Conservation (phyloP, 2,329 filamentous ascomycete species). For the Trichoderma sp. region DNA sequence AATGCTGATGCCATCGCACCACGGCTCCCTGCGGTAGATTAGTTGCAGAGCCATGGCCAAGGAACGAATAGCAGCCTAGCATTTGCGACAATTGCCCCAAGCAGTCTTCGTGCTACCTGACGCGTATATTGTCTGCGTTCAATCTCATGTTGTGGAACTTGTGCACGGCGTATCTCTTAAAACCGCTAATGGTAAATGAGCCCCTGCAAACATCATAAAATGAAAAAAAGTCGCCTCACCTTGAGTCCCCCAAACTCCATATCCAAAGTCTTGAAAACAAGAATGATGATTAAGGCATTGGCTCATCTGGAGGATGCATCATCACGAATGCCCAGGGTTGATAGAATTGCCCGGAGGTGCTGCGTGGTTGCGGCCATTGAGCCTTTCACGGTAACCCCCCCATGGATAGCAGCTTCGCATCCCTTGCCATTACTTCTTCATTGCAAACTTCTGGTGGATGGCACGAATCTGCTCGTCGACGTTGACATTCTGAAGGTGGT, state of each 20-base stretch:
- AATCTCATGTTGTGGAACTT: background rate
- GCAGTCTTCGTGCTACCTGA: background rate
- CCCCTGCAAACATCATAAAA: conserved; percentile 2
- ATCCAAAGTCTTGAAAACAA: background rate
- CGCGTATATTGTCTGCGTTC: background rate
- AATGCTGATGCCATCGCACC: background rate
- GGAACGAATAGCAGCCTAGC: background rate
- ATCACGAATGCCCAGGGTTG: background rate
- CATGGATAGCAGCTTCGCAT: background rate
- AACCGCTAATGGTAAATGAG: conserved; percentile 17
- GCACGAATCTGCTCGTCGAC: conserved; percentile 80
- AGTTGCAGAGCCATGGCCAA: background rate
- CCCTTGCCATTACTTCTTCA: conserved; percentile 31
- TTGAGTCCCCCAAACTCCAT: conserved; percentile 14
- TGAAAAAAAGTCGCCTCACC: conserved; percentile 18
- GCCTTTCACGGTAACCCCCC: background rate
- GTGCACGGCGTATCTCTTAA: background rate
- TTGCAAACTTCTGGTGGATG: conserved; percentile 54
- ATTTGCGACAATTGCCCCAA: background rate
- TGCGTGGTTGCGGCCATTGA: background rate
- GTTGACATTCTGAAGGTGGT: conserved; percentile 65
- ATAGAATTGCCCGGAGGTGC: background rate
- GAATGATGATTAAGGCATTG: background rate
- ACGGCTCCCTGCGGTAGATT: background rate
- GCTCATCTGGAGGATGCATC: background rate